A percentile compares a stretch with the other conserved stretches of the same genome.
Conservation (phyloP, 768 basidiomycete genomes). For the Suillus subluteus region DNA sequence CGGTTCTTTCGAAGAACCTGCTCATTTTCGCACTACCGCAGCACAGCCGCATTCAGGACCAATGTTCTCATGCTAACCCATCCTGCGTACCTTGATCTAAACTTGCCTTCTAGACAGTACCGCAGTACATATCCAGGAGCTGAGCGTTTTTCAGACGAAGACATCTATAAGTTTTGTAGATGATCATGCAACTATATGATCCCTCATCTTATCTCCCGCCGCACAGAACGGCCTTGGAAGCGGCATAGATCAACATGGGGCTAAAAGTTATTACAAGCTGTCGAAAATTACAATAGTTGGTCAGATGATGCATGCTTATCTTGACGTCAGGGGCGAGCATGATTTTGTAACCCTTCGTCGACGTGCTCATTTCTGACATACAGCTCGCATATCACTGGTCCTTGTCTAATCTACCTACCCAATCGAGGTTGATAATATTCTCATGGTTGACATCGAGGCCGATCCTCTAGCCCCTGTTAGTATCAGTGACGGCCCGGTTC, state of each 20-base stretch:
- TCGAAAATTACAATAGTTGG: conserved; percentile 28
- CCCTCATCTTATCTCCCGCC: conserved; percentile 27
- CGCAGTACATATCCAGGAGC: conserved; percentile 18
- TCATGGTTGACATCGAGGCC: background rate
- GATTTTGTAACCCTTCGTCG: background rate
- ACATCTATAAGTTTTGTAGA: conserved; percentile 23
- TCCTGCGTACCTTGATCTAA: conserved; percentile 21
- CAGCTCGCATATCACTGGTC: background rate
- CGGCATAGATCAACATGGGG: conserved; percentile 22
- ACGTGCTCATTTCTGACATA: background rate
- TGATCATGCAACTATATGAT: conserved; percentile 23
- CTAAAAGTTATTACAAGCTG: conserved; percentile 23
- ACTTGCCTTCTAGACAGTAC: conserved; percentile 20
- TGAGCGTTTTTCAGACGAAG: conserved; percentile 17
- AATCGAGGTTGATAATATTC: background rate
- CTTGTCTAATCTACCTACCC: too few species aligned
- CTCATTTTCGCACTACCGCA: conserved; percentile 23
- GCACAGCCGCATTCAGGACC: background rate
- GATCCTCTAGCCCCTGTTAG: background rate
- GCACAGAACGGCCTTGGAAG: conserved; percentile 24
- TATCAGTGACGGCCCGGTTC: background rate
- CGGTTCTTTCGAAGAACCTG: conserved; percentile 24
- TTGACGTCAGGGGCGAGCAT: background rate
- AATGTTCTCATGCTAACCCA: conserved; percentile 15
- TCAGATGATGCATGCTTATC: conserved; percentile 27